Conservation (phyloP, 345 rosid species). For the Erucastrum elatum region DNA sequence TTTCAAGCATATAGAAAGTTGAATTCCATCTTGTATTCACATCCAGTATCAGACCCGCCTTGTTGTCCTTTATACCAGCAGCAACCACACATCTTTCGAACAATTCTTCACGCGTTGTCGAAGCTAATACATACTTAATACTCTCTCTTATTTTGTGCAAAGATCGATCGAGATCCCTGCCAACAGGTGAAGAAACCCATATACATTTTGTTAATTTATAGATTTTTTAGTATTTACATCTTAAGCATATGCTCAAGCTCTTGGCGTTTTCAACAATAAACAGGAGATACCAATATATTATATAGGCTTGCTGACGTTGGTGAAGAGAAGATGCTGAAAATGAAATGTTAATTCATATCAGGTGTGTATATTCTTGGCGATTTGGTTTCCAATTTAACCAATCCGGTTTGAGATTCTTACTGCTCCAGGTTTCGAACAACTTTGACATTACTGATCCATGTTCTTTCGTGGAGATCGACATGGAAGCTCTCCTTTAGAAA, state of each 20-base stretch:
- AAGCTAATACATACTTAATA: no score
- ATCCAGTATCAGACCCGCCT: no score
- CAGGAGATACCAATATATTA: slow-evolving; percentile 50
- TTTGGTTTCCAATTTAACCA: neutral
- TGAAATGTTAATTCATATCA: slow-evolving; percentile 59
- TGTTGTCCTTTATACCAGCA: no score
- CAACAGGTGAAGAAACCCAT: no score
- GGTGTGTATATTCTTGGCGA: slow-evolving; percentile 42
- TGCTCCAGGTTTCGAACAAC: slow-evolving; percentile 63
- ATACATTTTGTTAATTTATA: no score
- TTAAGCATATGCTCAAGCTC: slow-evolving; percentile 53
- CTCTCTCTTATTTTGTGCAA: no score
- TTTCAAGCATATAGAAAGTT: no score
- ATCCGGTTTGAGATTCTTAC: neutral
- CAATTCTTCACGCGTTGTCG: no score
- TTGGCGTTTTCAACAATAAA: slow-evolving; percentile 68
- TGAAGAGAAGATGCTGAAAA: slow-evolving; percentile 57
- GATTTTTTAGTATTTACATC: no score
- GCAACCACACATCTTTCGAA: no score
- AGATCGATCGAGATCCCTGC: no score
- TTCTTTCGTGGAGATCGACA: slow-evolving; percentile 67
- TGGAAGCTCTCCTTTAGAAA: slow-evolving; percentile 41
- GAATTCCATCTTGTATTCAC: no score
- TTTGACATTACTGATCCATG: slow-evolving; percentile 82
- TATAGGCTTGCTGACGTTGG: slow-evolving; percentile 49